Evolutionary conservation across 331 rosid species (phyloP).

Genomic region (Pyracantha coccinea): DNA sequence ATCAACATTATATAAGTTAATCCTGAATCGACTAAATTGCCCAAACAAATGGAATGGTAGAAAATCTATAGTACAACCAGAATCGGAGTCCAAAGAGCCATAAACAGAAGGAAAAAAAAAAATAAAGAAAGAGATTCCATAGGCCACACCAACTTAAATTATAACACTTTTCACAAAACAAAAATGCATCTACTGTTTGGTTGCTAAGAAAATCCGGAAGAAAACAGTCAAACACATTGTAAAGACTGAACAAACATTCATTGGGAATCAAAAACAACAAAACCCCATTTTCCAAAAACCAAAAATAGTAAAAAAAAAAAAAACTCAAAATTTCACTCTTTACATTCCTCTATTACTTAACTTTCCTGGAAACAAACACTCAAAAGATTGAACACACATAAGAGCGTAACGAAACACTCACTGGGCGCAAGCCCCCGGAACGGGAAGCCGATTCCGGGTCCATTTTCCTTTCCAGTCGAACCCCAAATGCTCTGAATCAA

Average conservation of each 20-base stretch:
- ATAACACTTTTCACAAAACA: not conserved
- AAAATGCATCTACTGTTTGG: not conserved
- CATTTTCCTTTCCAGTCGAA: not conserved
- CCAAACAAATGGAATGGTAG: not conserved
- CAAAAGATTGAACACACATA: not conserved
- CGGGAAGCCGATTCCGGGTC: constrained; percentile 1
- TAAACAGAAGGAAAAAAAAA: not conserved
- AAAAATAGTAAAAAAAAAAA: not conserved
- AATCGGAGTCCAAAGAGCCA: not conserved
- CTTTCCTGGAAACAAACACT: not conserved
- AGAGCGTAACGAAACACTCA: not conserved
- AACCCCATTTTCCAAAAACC: not conserved
- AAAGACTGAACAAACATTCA: not conserved
- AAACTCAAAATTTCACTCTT: not conserved
- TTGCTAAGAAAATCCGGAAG: not conserved
- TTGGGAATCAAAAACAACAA: not conserved
- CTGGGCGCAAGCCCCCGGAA: not conserved
- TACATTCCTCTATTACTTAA: not conserved
- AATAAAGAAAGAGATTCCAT: not conserved
- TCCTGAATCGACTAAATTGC: not conserved
- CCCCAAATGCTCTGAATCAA: not conserved
- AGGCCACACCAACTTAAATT: not conserved
- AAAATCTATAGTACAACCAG: not conserved
- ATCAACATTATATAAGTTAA: not conserved
- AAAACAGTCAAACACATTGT: not conserved